Evolutionary conservation across 2,329 filamentous ascomycete genomes (phyloP).

Genomic region (Trichoderma endophyticum): DNA sequence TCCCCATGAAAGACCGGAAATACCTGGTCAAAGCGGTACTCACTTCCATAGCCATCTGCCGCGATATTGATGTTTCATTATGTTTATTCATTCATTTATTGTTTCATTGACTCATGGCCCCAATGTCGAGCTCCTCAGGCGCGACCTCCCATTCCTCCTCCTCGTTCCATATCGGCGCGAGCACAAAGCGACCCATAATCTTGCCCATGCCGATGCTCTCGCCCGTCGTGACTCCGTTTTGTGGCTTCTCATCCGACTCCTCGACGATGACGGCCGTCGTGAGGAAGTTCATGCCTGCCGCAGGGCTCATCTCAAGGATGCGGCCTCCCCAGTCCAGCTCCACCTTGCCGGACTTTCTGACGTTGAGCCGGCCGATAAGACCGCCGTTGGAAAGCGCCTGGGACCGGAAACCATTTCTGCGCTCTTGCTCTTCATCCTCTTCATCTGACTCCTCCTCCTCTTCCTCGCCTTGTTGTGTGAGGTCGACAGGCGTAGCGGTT

Average conservation of each 20-base stretch:
- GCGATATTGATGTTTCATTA: not conserved
- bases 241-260: constrained; percentile 52
- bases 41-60: not conserved
- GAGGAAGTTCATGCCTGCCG: constrained; percentile 53
- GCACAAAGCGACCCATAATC: constrained; percentile 59
- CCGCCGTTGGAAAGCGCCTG: constrained; percentile 50
- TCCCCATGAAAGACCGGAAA: not conserved
- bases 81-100: not conserved
- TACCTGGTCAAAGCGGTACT: not conserved
- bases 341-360: constrained; percentile 60
- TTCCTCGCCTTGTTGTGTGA: constrained; percentile 35
- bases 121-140: constrained; percentile 32
- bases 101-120: not conserved
- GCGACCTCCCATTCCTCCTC: constrained; percentile 54
- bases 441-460: constrained; percentile 21
- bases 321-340: constrained; percentile 62
- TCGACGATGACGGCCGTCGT: constrained; percentile 60
- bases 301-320: constrained; percentile 49
- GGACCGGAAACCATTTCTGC: constrained; percentile 35
- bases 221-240: constrained; percentile 42
- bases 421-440: constrained; percentile 33
- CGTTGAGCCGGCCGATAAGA: constrained; percentile 57
- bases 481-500: constrained; percentile 36
- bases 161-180: constrained; percentile 57
- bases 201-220: constrained; percentile 60